Evolutionary conservation across 1,284 basidiomycete genomes (phyloP).

Genomic region (Ganoderma boninense): DNA sequence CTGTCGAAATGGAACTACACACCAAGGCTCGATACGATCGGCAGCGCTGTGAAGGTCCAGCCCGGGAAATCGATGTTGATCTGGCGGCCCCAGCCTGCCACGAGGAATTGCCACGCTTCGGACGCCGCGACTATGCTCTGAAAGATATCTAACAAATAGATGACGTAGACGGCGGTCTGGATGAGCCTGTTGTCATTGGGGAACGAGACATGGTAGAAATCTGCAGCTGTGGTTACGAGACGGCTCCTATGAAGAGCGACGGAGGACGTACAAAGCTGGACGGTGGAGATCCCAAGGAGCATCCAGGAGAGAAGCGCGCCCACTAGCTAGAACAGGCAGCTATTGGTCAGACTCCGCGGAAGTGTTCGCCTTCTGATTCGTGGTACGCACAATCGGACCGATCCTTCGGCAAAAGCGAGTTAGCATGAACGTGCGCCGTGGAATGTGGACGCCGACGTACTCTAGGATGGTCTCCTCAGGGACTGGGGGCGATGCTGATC

Average conservation of each 20-base stretch:
- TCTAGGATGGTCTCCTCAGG: background rate
- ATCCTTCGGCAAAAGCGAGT: constrained; percentile 3
- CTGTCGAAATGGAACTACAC: background rate
- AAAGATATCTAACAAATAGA: constrained; percentile 23
- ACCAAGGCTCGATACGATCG: constrained; percentile 20
- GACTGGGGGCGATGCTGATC: constrained; percentile 1
- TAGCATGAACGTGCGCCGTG: background rate
- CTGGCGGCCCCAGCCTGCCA: constrained; percentile 11
- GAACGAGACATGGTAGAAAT: constrained; percentile 26
- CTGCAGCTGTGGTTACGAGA: background rate
- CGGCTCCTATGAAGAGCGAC: background rate
- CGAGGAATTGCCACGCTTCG: constrained; percentile 9
- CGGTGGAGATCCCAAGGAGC: constrained; percentile 24
- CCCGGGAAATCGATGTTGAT: constrained; percentile 11
- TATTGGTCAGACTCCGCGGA: background rate
- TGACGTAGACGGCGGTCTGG: constrained; percentile 17
- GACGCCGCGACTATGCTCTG: constrained; percentile 20
- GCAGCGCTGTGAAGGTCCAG: constrained; percentile 14
- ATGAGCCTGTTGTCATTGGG: constrained; percentile 14
- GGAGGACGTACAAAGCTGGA: constrained; percentile 22
- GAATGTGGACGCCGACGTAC: background rate
- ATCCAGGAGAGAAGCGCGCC: constrained; percentile 16
- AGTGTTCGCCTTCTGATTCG: background rate
- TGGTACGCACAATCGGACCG: constrained; percentile 10
- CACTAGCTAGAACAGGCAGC: constrained; percentile 1